A percentile compares a stretch with the other conserved stretches of the same genome.
Evolutionary conservation across 176 grass and related monocot species (phyloP).

Genomic region (Oryza punctata): DNA sequence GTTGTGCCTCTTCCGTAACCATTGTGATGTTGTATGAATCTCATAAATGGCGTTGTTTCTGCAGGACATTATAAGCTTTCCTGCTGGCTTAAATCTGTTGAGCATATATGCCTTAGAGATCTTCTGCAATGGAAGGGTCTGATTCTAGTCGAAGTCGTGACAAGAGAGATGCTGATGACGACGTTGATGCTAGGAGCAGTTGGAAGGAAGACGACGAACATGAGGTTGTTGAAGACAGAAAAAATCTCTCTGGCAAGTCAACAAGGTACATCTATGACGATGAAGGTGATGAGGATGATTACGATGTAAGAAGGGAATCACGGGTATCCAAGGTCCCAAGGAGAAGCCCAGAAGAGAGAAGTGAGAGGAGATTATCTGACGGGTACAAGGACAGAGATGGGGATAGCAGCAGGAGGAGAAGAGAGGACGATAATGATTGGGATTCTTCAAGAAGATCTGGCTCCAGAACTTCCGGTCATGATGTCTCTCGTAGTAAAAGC

Average conservation of each 20-base stretch:
- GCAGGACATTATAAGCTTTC: not conserved
- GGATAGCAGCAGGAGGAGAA: constrained; percentile 45
- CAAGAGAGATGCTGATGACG: constrained; percentile 52
- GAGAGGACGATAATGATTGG: constrained; percentile 47
- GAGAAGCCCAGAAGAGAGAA: constrained; percentile 57
- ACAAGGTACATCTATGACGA: constrained; percentile 46
- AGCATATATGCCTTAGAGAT: not conserved
- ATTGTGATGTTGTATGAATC: not conserved
- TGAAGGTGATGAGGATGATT: constrained; percentile 45
- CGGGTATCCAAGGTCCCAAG: constrained; percentile 40
- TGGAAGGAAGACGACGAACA: constrained; percentile 44
- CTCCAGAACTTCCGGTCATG: constrained; percentile 32
- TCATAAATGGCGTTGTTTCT: not conserved
- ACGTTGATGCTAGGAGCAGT: constrained; percentile 29
- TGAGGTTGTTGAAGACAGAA: constrained; percentile 42
- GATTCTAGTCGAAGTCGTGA: constrained; percentile 38
- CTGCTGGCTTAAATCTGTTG: not conserved
- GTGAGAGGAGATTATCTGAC: constrained; percentile 34
- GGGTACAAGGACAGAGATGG: constrained; percentile 42
- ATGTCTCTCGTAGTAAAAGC: constrained; percentile 27
- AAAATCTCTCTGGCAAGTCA: constrained; percentile 37
- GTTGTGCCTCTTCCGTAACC: not conserved
- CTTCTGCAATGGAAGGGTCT: constrained; percentile 33
- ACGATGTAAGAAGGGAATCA: constrained; percentile 32
- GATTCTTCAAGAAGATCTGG: constrained; percentile 49